Evolutionary conservation across 2,329 filamentous ascomycete species (phyloP).

Genomic region (Tolypocladium amazonense): DNA sequence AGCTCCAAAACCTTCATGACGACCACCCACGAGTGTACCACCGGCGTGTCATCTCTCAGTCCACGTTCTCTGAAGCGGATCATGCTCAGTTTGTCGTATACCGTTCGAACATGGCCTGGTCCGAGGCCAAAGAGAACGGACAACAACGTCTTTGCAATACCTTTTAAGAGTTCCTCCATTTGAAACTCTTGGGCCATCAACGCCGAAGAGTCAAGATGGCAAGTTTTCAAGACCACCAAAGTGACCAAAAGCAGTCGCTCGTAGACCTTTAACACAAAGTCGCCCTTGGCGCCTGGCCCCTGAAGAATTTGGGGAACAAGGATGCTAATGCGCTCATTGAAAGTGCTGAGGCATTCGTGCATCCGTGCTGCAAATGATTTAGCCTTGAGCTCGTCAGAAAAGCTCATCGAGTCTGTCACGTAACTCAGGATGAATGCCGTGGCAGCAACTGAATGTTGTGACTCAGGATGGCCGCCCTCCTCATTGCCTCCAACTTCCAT

Average conservation of each 20-base stretch:
- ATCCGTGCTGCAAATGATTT: constrained; percentile 32
- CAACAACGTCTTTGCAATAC: constrained; percentile 26
- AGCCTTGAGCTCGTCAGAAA: constrained; percentile 21
- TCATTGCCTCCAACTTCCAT: constrained; percentile 11
- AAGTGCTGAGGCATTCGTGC: constrained; percentile 30
- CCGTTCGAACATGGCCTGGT: constrained; percentile 28
- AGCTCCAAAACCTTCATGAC: constrained; percentile 42
- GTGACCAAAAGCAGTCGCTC: constrained; percentile 20
- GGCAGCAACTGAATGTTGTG: constrained; percentile 14
- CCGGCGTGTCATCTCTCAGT: constrained; percentile 33
- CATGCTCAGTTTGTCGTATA: constrained; percentile 38
- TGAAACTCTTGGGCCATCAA: constrained; percentile 26
- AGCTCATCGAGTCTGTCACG: constrained; percentile 29
- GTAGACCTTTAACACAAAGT: constrained; percentile 14
- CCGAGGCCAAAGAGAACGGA: constrained; percentile 30
- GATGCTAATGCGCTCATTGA: constrained; percentile 21
- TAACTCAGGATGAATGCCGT: constrained; percentile 39
- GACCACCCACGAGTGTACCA: constrained; percentile 46
- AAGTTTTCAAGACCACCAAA: constrained; percentile 30
- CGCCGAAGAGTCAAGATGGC: constrained; percentile 19
- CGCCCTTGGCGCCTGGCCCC: not conserved
- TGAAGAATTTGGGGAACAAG: constrained; percentile 4
- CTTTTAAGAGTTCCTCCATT: constrained; percentile 38
- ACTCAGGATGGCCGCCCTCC: not conserved
- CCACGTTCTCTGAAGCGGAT: constrained; percentile 37